phyloP scores from a whole-genome alignment of 352 stramenopile species.

The Globisporangium canariense region DNA sequence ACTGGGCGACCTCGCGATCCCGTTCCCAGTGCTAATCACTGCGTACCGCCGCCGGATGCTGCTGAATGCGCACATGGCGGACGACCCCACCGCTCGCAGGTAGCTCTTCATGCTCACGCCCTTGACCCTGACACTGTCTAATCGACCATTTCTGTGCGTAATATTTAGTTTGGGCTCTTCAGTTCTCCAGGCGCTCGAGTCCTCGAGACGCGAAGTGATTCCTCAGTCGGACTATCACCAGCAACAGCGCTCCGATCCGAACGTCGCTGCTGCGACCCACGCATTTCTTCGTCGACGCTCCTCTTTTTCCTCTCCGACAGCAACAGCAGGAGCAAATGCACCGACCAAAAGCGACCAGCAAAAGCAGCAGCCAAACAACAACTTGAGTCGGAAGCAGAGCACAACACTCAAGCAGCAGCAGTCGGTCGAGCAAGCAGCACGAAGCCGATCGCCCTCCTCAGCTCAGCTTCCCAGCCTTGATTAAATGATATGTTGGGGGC shows the following conservation, averaged over 20 bases:
- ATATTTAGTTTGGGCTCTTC: conserved; percentile 13
- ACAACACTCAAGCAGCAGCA: neutral
- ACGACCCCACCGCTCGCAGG: conserved; percentile 45
- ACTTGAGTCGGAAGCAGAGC: neutral
- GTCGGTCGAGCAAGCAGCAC: neutral
- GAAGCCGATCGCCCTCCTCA: neutral
- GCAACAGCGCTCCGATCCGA: conserved; percentile 6
- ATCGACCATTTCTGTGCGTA: neutral
- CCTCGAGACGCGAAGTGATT: conserved; percentile 29
- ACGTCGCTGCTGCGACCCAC: neutral
- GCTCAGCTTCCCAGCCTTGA: conserved; percentile 12
- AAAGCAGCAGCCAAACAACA: neutral
- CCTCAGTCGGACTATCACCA: conserved; percentile 1
- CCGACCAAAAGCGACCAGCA: neutral
- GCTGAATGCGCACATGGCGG: conserved; percentile 81
- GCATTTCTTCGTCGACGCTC: conserved; percentile 9
- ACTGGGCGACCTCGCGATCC: conserved; percentile 67
- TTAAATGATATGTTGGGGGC: neutral
- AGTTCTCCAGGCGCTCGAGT: conserved; percentile 62
- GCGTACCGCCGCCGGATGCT: conserved; percentile 77
- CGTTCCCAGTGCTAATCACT: conserved; percentile 77
- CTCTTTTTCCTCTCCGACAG: neutral
- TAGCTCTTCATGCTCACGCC: neutral
- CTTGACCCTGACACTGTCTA: neutral
- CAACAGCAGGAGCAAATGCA: neutral